Conservation (phyloP, 495 filamentous ascomycete genomes). For the Annulohypoxylon maeteangense region DNA sequence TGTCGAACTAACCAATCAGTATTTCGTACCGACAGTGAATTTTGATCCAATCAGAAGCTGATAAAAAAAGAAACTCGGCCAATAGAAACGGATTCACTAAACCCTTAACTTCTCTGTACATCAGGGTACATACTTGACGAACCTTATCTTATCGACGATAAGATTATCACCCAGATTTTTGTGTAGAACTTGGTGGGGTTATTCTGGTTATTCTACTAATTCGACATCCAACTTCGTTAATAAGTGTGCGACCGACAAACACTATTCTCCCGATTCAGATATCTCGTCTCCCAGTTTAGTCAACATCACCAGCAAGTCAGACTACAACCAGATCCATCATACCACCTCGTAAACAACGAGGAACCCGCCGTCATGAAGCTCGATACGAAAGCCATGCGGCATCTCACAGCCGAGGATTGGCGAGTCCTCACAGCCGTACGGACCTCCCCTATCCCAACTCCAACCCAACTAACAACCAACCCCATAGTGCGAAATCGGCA, state of each 20-base stretch:
- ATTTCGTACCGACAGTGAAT: neutral
- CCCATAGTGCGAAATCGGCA: constrained; percentile 85
- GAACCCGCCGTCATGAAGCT: constrained; percentile 78
- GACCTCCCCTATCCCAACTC: constrained; percentile 44
- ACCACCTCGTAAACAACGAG: neutral
- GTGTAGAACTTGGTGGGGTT: constrained; percentile 48
- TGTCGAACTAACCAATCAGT: constrained; percentile 28
- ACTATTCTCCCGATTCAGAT: neutral
- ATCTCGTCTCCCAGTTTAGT: neutral
- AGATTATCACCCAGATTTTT: constrained; percentile 40
- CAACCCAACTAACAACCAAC: constrained; percentile 4
- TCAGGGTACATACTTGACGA: constrained; percentile 14
- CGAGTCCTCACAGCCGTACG: constrained; percentile 90
- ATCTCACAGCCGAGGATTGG: constrained; percentile 94
- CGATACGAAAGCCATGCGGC: constrained; percentile 89
- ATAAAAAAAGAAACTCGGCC: neutral
- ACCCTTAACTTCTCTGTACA: neutral
- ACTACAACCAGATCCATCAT: neutral
- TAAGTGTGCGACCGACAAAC: neutral
- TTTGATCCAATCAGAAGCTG: constrained; percentile 23
- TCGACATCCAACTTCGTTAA: neutral
- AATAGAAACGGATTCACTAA: neutral
- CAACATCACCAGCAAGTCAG: neutral
- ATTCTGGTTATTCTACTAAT: constrained; percentile 20
- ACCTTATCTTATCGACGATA: constrained; percentile 40